phyloP scores from a whole-genome alignment of 78 protist genomes.

The Polysphondylium violaceum region DNA sequence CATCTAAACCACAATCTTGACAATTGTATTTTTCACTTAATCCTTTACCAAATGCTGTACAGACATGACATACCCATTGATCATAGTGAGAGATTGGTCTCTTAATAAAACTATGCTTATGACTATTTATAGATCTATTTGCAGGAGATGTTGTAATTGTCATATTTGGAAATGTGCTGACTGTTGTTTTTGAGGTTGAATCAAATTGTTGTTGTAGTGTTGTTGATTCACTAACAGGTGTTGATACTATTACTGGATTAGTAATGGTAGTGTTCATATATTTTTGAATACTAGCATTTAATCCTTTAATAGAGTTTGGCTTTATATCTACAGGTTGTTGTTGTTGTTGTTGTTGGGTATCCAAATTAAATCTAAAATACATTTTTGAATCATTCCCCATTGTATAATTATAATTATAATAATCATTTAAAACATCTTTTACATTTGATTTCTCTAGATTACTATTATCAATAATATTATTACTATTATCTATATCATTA shows the following conservation, averaged over 20 bases:
- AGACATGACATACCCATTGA: slow-evolving; percentile 4
- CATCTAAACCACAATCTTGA: not conserved
- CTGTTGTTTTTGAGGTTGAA: not conserved
- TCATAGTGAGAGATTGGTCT: not conserved
- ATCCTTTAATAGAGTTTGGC: not conserved
- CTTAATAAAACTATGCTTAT: not conserved
- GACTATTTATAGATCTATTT: not conserved
- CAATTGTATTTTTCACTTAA: slow-evolving; percentile 15
- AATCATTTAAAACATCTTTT: not conserved
- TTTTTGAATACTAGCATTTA: slow-evolving; percentile 25
- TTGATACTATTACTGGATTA: not conserved
- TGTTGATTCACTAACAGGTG: not conserved
- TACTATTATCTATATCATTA: not conserved
- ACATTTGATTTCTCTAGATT: not conserved
- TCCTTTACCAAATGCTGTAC: not conserved
- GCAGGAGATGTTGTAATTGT: not conserved
- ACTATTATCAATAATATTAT: not conserved
- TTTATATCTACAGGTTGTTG: not conserved
- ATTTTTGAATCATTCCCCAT: no score
- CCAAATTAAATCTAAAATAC: no score
- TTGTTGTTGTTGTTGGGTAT: not conserved
- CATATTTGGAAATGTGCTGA: not conserved
- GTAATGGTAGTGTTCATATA: not conserved
- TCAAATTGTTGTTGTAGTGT: not conserved
- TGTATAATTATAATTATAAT: no score